A percentile compares a stretch with the other conserved stretches of the same genome.
Evolutionary conservation across 2,329 filamentous ascomycete species (phyloP).

Genomic region (Talaromyces pinophilus): DNA sequence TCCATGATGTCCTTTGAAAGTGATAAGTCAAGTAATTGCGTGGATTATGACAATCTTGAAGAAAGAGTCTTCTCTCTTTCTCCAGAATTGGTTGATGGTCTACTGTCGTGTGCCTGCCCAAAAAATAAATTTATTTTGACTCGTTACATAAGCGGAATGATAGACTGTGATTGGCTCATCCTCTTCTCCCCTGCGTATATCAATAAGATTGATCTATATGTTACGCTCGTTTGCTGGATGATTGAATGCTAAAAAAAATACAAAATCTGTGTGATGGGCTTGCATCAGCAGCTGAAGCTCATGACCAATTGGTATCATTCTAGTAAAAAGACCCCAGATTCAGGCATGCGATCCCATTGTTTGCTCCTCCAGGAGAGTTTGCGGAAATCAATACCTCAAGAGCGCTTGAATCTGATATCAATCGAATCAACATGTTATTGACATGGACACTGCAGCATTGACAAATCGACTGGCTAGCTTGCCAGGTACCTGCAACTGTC

Average conservation of each 20-base stretch:
- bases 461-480: not conserved
- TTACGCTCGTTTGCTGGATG: not conserved
- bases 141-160: conserved; percentile 13
- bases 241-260: not conserved
- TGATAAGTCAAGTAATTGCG: not conserved
- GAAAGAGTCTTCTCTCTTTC: not conserved
- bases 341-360: not conserved
- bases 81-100: not conserved
- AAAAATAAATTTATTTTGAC: not conserved
- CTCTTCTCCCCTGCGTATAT: conserved; percentile 2
- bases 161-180: conserved; percentile 8
- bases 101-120: conserved; percentile 1
- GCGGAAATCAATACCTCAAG: not conserved
- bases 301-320: not conserved
- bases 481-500: not conserved
- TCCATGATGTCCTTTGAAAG: not conserved
- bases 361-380: not conserved
- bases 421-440: not conserved
- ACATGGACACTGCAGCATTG: not conserved
- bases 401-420: not conserved
- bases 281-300: not conserved
- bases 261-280: not conserved
- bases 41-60: too few species aligned
- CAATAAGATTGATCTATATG: not conserved
- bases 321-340: not conserved